Percentiles rank a stretch among this genome's conserved stretches.
phyloP scores from a whole-genome alignment of 176 grass and related monocot species.

The Oryza meyeriana region DNA sequence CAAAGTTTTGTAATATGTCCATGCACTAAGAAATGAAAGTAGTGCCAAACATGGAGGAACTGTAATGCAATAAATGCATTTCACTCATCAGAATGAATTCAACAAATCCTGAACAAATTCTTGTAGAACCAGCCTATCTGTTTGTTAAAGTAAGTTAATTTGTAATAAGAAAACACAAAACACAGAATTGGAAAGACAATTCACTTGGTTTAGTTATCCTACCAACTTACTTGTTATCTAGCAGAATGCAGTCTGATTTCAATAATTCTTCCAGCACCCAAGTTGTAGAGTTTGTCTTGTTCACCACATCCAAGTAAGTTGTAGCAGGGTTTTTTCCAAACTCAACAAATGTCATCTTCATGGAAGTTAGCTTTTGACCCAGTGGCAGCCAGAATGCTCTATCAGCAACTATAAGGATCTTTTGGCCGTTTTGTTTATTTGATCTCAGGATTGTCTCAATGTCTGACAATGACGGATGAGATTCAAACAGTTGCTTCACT shows the following conservation, averaged over 20 bases:
- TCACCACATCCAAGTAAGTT: constrained; percentile 29
- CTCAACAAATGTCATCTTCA: constrained; percentile 52
- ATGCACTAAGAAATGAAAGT: constrained; percentile 4
- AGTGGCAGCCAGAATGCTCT: constrained; percentile 69
- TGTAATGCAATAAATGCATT: not conserved
- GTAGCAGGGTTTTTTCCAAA: constrained; percentile 23
- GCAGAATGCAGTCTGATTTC: constrained; percentile 56
- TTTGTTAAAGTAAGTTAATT: constrained; percentile 26
- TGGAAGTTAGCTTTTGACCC: constrained; percentile 51
- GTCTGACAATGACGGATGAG: constrained; percentile 58
- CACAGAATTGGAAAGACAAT: constrained; percentile 3
- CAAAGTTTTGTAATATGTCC: not conserved
- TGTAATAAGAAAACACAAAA: constrained; percentile 15
- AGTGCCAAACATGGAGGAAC: not conserved
- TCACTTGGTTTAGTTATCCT: not conserved
- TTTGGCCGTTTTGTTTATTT: constrained; percentile 30
- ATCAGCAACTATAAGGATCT: constrained; percentile 58
- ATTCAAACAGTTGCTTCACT: constrained; percentile 40
- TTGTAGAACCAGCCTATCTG: not conserved
- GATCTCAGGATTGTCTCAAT: constrained; percentile 55
- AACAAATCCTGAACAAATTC: not conserved
- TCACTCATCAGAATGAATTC: constrained; percentile 22
- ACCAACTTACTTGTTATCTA: constrained; percentile 57
- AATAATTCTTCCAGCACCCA: constrained; percentile 35
- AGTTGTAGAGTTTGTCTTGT: constrained; percentile 28